Evolutionary conservation across 805 yeast genomes (phyloP).

Genomic region (Candida anglica): DNA sequence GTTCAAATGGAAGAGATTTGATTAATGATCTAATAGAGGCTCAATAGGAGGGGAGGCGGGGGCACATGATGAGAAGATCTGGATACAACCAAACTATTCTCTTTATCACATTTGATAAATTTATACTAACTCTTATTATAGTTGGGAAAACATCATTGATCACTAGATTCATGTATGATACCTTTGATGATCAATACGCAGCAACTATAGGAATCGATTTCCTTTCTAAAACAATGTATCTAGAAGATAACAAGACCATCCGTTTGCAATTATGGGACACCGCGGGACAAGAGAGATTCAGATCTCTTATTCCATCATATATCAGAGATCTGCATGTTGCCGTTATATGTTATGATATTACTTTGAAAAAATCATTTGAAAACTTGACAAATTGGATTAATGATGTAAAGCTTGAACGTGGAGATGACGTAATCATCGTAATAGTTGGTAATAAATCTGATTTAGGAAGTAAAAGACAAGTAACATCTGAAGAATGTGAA

Average conservation of each 20-base stretch:
- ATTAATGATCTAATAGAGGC: no score
- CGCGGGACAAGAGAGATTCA: conserved; percentile 94
- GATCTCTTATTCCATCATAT: conserved; percentile 92
- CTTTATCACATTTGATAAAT: no score
- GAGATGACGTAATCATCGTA: conserved; percentile 82
- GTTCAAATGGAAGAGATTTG: no score
- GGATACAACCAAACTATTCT: no score
- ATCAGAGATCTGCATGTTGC: conserved; percentile 98
- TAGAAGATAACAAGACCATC: conserved; percentile 88
- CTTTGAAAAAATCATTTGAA: conserved; percentile 79
- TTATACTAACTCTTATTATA: no score
- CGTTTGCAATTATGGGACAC: conserved; percentile 97
- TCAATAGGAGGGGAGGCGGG: background rate
- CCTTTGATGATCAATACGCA: conserved; percentile 92
- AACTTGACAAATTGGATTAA: conserved; percentile 89
- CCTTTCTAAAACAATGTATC: conserved; percentile 88
- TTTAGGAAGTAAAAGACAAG: conserved; percentile 74
- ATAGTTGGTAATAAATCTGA: conserved; percentile 92
- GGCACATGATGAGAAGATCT: no score
- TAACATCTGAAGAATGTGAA: conserved; percentile 81
- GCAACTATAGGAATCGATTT: conserved; percentile 98
- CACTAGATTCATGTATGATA: conserved; percentile 97
- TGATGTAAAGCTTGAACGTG: conserved; percentile 91
- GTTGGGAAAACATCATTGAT: conserved; percentile 96
- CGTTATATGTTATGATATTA: conserved; percentile 90